Percentiles rank a stretch among this genome's conserved stretches.
phyloP scores from a whole-genome alignment of 2,329 filamentous ascomycete species.

The Verticillium isaacii region DNA sequence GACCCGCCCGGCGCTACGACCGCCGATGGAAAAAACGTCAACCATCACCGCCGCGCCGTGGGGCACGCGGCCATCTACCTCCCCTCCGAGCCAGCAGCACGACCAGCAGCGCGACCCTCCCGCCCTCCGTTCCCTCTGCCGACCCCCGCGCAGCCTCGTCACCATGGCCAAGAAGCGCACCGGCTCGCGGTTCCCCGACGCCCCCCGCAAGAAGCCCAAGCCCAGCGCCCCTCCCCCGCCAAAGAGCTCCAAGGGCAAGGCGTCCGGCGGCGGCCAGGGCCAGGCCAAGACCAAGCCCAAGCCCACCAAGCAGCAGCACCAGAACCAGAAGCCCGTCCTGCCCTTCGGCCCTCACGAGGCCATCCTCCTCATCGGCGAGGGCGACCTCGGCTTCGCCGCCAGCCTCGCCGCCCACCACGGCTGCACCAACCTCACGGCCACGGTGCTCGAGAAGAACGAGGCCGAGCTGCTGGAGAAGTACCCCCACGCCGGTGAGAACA shows the following conservation, averaged over 20 bases:
- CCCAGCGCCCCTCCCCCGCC: constrained; percentile 3
- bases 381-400: constrained; percentile 73
- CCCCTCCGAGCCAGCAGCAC: neutral
- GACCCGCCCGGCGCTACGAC: constrained; percentile 3
- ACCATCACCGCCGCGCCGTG: neutral
- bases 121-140: neutral
- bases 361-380: constrained; percentile 76
- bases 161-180: constrained; percentile 37
- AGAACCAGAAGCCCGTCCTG: constrained; percentile 46
- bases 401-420: constrained; percentile 62
- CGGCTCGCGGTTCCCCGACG: constrained; percentile 15
- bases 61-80: neutral
- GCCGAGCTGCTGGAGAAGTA: constrained; percentile 65
- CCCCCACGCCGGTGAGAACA: constrained; percentile 60
- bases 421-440: constrained; percentile 64
- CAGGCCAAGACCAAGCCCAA: constrained; percentile 13
- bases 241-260: constrained; percentile 13
- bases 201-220: constrained; percentile 9
- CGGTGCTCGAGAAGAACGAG: constrained; percentile 56
- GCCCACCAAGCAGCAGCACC: constrained; percentile 15
- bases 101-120: too few relatives aligned
- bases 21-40: constrained; percentile 1
- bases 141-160: neutral
- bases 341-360: constrained; percentile 63
- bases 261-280: constrained; percentile 7